Evolutionary conservation across 2,329 filamentous ascomycete species (phyloP), one percentile per base, ranked within the genome.

Genomic region (Colletotrichum australisinense): DNA sequence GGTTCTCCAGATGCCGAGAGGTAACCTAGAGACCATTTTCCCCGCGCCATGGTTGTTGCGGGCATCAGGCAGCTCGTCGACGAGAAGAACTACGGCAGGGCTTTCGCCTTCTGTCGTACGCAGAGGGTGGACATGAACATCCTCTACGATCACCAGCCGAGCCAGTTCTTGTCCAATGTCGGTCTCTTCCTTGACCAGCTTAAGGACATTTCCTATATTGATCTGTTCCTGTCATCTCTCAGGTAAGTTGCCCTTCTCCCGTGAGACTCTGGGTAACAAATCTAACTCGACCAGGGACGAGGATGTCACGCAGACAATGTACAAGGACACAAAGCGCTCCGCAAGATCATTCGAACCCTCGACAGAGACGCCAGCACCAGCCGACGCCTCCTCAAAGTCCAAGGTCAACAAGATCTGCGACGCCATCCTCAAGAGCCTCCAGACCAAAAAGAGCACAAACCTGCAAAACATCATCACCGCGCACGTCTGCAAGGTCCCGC

Each of bases 121-220:
- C 97, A 99, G 81, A 91, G 97, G 77, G 97, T 99, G 1, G 97
- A 99, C 79, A 95, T 98, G 93, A 99, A 99, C 79, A 96, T 99
- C 74, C 86, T 99, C 2, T 96, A 97, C 79, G 97, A 99, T 79
- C 94, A 98, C 83, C 91, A 92, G n/a, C 95, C 96, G 0, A 88
- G 92, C 49, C 94, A 97, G 76, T 98, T 99, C 80, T 88, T 98
- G 80, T 85, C 88, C 4, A 94, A 92, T 76, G 89, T 98, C 12
- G 87, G 88, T 0, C 82, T 94, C 0, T 97, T 99, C 78, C 86
- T 98, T 38, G 91, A 95, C 22, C 95, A 99, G 81, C 87, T 99
- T 53, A 91, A 93, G 77, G 95, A 94, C 75, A 87, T 93, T 14
- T 90, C 95, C 49, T 93, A 94, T 75, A 93, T 98, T 73, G 97